These are phyloP conservation scores for Rhodomyrtus psidioides DNA, from an alignment of 441 rosid species.

Conservation along the genomic window DNA sequence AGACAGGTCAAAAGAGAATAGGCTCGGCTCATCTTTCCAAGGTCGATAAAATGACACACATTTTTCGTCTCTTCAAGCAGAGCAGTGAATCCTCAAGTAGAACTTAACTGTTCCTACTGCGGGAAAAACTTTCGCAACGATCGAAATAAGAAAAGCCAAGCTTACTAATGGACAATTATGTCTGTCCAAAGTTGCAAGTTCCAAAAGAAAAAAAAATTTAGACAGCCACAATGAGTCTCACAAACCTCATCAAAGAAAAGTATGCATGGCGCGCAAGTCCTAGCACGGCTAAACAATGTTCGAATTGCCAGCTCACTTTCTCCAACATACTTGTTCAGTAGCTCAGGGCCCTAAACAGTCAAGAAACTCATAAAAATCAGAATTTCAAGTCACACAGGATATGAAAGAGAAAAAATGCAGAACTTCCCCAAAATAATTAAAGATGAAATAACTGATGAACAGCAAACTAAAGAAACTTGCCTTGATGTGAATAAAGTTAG, in stretches of 20 bases:
- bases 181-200: background rate
- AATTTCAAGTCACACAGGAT: background rate
- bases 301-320: constrained; percentile 92
- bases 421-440: background rate
- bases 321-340: constrained; percentile 86
- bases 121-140: background rate
- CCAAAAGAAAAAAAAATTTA: background rate
- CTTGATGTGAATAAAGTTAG: constrained; percentile 92
- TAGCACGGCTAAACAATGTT: constrained; percentile 72
- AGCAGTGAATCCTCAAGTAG: background rate
- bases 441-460: background rate
- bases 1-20: background rate
- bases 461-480: constrained; percentile 16
- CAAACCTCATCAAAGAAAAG: constrained; percentile 90
- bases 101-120: background rate
- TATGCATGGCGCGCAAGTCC: constrained; percentile 83
- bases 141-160: background rate
- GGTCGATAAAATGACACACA: background rate
- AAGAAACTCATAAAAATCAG: background rate
- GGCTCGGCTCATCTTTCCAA: background rate
- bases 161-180: background rate
- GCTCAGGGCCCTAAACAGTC: constrained; percentile 73
- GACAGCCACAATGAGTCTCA: background rate
- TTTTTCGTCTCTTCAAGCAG: background rate
- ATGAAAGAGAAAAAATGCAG: background rate